Evolutionary conservation across 495 filamentous ascomycete species (phyloP).

Genomic region (Lophium mytilinum): DNA sequence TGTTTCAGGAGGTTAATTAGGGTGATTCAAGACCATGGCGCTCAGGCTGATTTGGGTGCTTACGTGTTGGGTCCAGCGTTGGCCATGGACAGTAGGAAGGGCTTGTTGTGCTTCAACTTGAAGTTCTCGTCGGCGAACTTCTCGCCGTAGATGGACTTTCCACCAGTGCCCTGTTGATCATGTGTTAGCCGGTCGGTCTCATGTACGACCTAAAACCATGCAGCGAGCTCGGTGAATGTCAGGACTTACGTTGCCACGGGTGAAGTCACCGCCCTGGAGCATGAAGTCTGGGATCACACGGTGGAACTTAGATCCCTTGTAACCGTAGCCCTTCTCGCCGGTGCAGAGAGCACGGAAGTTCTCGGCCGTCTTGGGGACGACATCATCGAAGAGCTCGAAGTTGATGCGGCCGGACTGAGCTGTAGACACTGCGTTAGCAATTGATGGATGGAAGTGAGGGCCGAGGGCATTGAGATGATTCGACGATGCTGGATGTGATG

Average conservation of each 20-base stretch:
- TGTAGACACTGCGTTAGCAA: conserved; percentile 35
- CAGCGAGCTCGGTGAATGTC: neutral
- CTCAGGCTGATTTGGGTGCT: conserved; percentile 23
- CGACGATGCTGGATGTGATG: conserved; percentile 1
- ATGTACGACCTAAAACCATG: neutral
- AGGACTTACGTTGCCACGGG: conserved; percentile 40
- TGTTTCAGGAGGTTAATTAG: conserved; percentile 31
- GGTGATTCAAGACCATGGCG: conserved; percentile 18
- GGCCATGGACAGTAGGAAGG: conserved; percentile 70
- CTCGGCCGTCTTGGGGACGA: conserved; percentile 82
- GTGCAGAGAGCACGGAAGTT: conserved; percentile 97
- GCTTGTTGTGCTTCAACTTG: conserved; percentile 51
- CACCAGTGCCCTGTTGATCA: conserved; percentile 59
- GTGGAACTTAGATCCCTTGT: conserved; percentile 36
- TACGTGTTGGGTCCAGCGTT: conserved; percentile 76
- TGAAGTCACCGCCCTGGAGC: conserved; percentile 47
- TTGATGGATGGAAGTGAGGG: neutral
- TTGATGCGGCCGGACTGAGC: conserved; percentile 73
- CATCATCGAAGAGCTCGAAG: conserved; percentile 82
- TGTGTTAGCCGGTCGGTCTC: conserved; percentile 2
- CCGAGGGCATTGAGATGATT: conserved; percentile 3
- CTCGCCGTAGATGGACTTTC: conserved; percentile 82
- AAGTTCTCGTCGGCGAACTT: conserved; percentile 83
- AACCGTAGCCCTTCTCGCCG: conserved; percentile 74
- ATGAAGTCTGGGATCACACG: conserved; percentile 45